Conservation (phyloP, 1,139 yeast species). For the Kodamaea derodonti region DNA sequence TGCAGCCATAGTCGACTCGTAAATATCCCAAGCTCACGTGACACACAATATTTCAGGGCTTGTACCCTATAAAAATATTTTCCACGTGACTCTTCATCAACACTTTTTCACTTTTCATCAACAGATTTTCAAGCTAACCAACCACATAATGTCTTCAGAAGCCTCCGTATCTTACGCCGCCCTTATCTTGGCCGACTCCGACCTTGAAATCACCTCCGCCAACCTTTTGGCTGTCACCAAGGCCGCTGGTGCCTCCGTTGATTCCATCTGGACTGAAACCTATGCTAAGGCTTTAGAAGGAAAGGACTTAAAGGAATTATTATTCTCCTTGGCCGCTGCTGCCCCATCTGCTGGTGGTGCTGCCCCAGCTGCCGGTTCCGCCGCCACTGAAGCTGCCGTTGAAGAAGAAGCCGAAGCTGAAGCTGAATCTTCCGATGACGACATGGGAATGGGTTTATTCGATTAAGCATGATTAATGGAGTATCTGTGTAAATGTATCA, state of each 20-base stretch:
- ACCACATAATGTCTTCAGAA: constrained; percentile 65
- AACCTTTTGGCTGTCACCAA: constrained; percentile 64
- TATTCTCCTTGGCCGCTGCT: constrained; percentile 68
- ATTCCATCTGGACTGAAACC: constrained; percentile 74
- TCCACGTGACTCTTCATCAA: not conserved
- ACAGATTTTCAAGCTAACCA: not conserved
- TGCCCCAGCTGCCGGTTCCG: constrained; percentile 55
- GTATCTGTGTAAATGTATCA: too few species aligned
- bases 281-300: constrained; percentile 78
- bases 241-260: constrained; percentile 47
- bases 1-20: too few species aligned
- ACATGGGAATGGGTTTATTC: constrained; percentile 85
- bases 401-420: constrained; percentile 53
- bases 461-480: constrained; percentile 55
- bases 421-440: constrained; percentile 58
- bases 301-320: constrained; percentile 71
- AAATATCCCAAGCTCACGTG: too few species aligned
- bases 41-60: too few species aligned
- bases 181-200: constrained; percentile 82
- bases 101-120: not conserved
- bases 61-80: too few species aligned
- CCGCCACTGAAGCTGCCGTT: constrained; percentile 54
- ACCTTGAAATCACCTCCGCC: constrained; percentile 72
- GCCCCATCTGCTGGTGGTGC: constrained; percentile 67
- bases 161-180: constrained; percentile 86